Percentiles rank a stretch among this genome's conserved stretches.
phyloP scores from a whole-genome alignment of 148 eudicot species.

The Simmondsia chinensis region DNA sequence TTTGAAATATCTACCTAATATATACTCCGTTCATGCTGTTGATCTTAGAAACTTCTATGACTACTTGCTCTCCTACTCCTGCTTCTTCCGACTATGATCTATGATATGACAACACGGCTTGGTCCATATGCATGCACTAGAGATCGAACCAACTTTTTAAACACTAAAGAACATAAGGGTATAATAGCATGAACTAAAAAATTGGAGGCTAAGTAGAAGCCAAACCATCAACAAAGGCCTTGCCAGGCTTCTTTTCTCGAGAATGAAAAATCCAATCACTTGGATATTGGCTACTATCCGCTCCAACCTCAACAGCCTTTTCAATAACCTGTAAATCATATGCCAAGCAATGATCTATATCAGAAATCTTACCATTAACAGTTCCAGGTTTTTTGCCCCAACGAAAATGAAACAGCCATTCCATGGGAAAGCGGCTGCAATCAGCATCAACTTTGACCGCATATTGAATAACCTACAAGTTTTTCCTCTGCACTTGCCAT shows the following conservation, averaged over 20 bases:
- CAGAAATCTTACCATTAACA: constrained; percentile 60
- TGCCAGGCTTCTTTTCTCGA: constrained; percentile 90
- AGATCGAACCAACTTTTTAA: background rate
- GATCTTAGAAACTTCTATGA: no score
- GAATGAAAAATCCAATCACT: constrained; percentile 87
- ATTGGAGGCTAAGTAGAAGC: constrained; percentile 25
- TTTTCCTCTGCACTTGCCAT: constrained; percentile 24
- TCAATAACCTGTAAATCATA: constrained; percentile 73
- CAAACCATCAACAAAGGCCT: constrained; percentile 96
- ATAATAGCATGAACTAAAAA: background rate
- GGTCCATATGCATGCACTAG: no score
- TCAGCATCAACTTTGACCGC: constrained; percentile 89
- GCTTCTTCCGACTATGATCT: no score
- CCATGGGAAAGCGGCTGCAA: constrained; percentile 58
- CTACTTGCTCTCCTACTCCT: no score
- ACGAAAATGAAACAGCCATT: constrained; percentile 93
- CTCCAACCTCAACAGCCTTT: constrained; percentile 88
- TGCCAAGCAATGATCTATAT: constrained; percentile 18
- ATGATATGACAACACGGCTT: no score
- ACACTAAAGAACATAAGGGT: background rate
- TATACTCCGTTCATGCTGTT: no score
- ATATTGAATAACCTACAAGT: constrained; percentile 63
- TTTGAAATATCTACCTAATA: no score
- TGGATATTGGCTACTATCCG: constrained; percentile 81
- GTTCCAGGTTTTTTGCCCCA: constrained; percentile 93